Conservation (phyloP, 202 grass and related monocot genomes). For the Brachypodium distachyon region DNA sequence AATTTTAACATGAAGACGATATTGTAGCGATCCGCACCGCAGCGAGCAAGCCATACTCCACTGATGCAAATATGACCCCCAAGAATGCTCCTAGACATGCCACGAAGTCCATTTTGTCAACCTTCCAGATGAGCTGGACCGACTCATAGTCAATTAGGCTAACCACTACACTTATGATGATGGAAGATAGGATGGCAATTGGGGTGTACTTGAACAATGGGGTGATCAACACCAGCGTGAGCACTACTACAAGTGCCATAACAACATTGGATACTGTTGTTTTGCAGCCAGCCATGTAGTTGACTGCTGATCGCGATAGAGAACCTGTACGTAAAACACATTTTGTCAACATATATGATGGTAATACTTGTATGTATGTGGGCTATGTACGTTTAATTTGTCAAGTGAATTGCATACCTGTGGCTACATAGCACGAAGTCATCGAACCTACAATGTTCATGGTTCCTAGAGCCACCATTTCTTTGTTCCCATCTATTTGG, state of each 20-base stretch:
- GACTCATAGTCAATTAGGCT: slow-evolving; percentile 53
- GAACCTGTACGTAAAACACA: slow-evolving; percentile 50
- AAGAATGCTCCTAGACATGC: slow-evolving; percentile 80
- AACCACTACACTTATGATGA: slow-evolving; percentile 81
- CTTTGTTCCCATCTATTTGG: slow-evolving; percentile 88
- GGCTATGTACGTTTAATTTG: not conserved
- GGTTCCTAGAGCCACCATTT: slow-evolving; percentile 84
- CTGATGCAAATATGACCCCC: slow-evolving; percentile 72
- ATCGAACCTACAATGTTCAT: slow-evolving; percentile 93
- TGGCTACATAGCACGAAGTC: slow-evolving; percentile 85
- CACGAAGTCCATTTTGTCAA: slow-evolving; percentile 84
- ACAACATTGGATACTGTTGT: slow-evolving; percentile 79
- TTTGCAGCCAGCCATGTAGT: slow-evolving; percentile 82
- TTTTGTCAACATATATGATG: too few relatives aligned
- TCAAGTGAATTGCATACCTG: too few relatives aligned
- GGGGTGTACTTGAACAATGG: slow-evolving; percentile 94
- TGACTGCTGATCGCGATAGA: slow-evolving; percentile 88
- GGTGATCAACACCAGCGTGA: slow-evolving; percentile 64
- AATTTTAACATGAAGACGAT: not conserved
- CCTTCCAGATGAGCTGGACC: slow-evolving; percentile 84
- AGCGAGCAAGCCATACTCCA: slow-evolving; percentile 78
- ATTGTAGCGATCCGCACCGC: slow-evolving; percentile 29
- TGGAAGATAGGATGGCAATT: slow-evolving; percentile 75
- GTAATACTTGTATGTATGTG: slow-evolving; percentile 1
- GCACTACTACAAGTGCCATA: slow-evolving; percentile 70